phyloP scores from a whole-genome alignment of 805 yeast genomes.

The Wickerhamomyces xylosicus region DNA sequence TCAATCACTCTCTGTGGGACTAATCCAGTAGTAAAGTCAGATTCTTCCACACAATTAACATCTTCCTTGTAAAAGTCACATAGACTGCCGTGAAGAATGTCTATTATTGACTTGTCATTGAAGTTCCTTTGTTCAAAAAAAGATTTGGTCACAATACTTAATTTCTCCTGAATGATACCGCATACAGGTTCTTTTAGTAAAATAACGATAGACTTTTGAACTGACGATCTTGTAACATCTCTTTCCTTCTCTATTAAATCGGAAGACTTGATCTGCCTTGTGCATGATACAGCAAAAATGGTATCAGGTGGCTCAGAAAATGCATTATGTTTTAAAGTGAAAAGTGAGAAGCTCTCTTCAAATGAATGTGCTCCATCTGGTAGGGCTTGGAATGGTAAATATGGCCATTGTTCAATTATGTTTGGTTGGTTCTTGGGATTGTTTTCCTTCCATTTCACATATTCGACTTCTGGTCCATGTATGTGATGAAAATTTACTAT shows the following conservation, averaged over 20 bases:
- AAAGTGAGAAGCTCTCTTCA: conserved; percentile 88
- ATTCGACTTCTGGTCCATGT: conserved; percentile 93
- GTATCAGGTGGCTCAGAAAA: conserved; percentile 39
- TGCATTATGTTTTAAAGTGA: conserved; percentile 65
- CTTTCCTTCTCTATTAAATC: conserved; percentile 45
- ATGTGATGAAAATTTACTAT: conserved; percentile 88
- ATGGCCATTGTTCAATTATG: conserved; percentile 55
- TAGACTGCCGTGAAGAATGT: conserved; percentile 59
- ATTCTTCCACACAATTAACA: conserved; percentile 28
- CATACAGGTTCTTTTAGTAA: conserved; percentile 82
- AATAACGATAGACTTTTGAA: conserved; percentile 86
- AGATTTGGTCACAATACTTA: conserved; percentile 80
- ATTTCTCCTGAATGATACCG: conserved; percentile 79
- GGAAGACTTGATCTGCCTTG: conserved; percentile 64
- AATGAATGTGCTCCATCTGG: conserved; percentile 95
- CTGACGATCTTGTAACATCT: conserved; percentile 74
- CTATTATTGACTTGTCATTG: conserved; percentile 56
- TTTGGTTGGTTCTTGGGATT: conserved; percentile 23
- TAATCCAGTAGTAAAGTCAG: conserved; percentile 64
- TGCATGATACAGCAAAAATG: conserved; percentile 91
- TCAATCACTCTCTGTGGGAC: conserved; percentile 55
- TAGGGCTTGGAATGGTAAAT: conserved; percentile 85
- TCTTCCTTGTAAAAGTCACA: conserved; percentile 28
- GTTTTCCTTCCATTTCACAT: conserved; percentile 38
- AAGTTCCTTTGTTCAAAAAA: conserved; percentile 78